Percentiles rank a stretch among this genome's conserved stretches.
Evolutionary conservation across 257 asterid genomes (phyloP).

Genomic region (Nemophila menziesii): DNA sequence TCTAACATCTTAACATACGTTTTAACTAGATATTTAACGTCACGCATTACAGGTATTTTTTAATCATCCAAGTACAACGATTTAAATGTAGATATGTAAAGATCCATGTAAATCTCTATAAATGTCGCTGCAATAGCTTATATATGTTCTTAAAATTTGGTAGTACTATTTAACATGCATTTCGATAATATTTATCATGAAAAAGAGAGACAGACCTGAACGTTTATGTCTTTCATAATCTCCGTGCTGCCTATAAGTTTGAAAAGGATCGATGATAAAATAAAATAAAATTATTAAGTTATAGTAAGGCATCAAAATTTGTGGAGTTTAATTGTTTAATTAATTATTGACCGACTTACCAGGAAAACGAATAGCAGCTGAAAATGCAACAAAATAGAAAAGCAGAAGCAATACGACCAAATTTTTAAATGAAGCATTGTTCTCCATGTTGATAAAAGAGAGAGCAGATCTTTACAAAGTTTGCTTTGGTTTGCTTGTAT

Average conservation of each 20-base stretch:
- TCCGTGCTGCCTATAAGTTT: constrained; percentile 1
- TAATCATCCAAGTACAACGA: no score
- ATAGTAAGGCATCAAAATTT: not conserved
- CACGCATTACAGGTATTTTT: no score
- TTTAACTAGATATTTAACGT: no score
- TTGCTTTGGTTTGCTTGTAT: not conserved
- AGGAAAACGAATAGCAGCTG: constrained; percentile 1
- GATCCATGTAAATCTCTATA: no score
- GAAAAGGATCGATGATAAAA: not conserved
- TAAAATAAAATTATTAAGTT: not conserved
- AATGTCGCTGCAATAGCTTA: no score
- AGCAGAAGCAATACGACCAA: constrained; percentile 2
- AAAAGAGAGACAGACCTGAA: not conserved
- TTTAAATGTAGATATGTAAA: no score
- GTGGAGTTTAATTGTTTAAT: not conserved
- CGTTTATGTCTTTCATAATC: not conserved
- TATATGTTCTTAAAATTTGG: no score
- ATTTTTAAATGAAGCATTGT: not conserved
- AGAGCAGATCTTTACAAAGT: not conserved
- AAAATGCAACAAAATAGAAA: constrained; percentile 3
- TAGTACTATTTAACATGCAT: not conserved
- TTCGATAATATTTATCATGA: not conserved
- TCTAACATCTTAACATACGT: no score
- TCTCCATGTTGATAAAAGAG: not conserved
- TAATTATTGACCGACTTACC: not conserved